Conservation (phyloP, 2,329 filamentous ascomycete genomes). For the Verticillium klebahnii region DNA sequence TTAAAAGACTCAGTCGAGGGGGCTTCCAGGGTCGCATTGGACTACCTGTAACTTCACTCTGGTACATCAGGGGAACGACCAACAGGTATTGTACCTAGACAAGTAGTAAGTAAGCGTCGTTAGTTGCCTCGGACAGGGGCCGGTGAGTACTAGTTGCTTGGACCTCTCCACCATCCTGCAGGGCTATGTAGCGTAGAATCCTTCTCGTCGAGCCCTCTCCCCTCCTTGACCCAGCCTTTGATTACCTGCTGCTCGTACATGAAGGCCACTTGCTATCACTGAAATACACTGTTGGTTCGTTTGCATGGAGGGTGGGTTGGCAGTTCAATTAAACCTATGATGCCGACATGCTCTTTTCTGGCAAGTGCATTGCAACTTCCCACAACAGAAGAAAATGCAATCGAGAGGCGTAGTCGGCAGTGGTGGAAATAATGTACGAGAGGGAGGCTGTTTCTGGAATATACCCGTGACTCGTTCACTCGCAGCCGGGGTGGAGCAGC, state of each 20-base stretch:
- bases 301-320: background rate
- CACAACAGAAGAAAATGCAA: no score
- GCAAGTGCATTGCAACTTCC: no score
- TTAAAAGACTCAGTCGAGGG: background rate
- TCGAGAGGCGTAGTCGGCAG: no score
- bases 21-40: background rate
- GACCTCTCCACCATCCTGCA: background rate
- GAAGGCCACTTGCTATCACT: background rate
- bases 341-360: no score
- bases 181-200: no score
- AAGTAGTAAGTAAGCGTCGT: background rate
- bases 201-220: no score
- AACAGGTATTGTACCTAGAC: background rate
- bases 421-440: no score
- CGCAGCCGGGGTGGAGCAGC: background rate
- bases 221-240: background rate
- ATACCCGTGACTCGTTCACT: background rate
- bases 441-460: no score
- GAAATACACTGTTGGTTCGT: background rate
- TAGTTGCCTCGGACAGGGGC: background rate
- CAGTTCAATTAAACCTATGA: no score
- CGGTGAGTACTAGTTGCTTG: background rate
- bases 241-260: background rate
- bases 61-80: background rate
- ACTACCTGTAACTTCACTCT: background rate